Conservation (phyloP, 2,329 filamentous ascomycete genomes). For the Amesomyces nigricolor region DNA sequence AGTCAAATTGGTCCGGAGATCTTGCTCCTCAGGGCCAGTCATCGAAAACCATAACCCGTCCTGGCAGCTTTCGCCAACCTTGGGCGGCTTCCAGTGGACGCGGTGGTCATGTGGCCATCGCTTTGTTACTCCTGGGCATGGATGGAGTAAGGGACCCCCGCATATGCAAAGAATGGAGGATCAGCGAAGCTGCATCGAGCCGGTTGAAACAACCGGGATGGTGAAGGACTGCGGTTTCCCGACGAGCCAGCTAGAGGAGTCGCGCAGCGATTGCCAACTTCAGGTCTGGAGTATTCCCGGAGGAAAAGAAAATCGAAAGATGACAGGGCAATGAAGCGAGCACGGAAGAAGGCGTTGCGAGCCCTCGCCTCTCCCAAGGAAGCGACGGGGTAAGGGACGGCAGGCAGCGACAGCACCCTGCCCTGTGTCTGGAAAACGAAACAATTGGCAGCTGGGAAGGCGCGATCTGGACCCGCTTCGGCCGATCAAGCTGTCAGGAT, state of each 20-base stretch:
- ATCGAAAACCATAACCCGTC: conserved; percentile 9
- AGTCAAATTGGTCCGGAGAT: conserved; percentile 15
- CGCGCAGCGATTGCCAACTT: too few relatives aligned
- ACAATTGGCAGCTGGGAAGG: conserved; percentile 10
- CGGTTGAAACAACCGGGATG: conserved; percentile 10
- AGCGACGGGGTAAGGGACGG: too few relatives aligned
- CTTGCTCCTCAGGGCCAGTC: conserved; percentile 13
- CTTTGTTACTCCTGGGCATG: background rate
- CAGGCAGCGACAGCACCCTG: background rate
- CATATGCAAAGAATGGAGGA: background rate
- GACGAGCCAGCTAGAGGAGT: background rate
- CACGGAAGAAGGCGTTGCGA: background rate
- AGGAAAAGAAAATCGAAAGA: background rate
- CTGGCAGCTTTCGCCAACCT: background rate
- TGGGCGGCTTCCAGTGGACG: too few relatives aligned
- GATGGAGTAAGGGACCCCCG: background rate
- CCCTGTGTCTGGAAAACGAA: background rate
- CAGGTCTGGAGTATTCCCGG: too few relatives aligned
- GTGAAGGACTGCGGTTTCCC: conserved; percentile 5
- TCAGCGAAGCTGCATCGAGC: conserved; percentile 1
- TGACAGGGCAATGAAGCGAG: background rate
- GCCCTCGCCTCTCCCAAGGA: too few relatives aligned
- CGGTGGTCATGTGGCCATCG: too few relatives aligned
- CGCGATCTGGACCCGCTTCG: conserved; percentile 14
- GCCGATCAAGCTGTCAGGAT: conserved; percentile 9